A percentile compares a stretch with the other conserved stretches of the same genome.
phyloP scores from a whole-genome alignment of 495 filamentous ascomycete genomes.

The Xylaria telfairii region DNA sequence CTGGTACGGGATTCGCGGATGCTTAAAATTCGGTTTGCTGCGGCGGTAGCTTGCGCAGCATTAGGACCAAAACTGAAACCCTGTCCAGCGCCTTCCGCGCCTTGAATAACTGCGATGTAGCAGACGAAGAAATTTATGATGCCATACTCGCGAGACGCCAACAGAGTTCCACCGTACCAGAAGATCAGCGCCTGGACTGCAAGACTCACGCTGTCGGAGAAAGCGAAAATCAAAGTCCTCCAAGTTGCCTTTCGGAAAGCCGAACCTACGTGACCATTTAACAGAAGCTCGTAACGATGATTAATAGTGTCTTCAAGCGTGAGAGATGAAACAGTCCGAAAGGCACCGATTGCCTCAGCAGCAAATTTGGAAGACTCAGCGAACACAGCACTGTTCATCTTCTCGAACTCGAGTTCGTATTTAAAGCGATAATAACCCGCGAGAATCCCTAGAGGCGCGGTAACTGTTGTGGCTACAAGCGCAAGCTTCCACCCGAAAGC shows the following conservation, averaged over 20 bases:
- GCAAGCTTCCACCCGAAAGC: constrained; percentile 66
- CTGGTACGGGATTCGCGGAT: constrained; percentile 43
- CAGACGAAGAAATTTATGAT: constrained; percentile 50
- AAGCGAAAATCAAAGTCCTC: constrained; percentile 53
- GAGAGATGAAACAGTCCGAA: constrained; percentile 62
- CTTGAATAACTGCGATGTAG: constrained; percentile 57
- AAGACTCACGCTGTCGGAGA: constrained; percentile 49
- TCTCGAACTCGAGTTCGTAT: constrained; percentile 63
- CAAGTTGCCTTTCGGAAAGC: constrained; percentile 53
- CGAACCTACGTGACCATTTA: constrained; percentile 44
- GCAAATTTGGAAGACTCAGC: constrained; percentile 64
- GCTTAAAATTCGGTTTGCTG: constrained; percentile 52
- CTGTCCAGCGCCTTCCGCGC: constrained; percentile 52
- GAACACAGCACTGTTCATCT: constrained; percentile 62
- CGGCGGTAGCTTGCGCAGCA: constrained; percentile 53
- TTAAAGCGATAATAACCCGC: constrained; percentile 59
- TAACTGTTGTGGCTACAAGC: constrained; percentile 55
- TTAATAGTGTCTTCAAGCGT: constrained; percentile 62
- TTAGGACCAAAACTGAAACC: constrained; percentile 57
- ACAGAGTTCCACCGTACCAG: constrained; percentile 55
- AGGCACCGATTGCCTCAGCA: constrained; percentile 65
- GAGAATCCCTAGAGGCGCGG: constrained; percentile 53
- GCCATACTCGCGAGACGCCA: constrained; percentile 46
- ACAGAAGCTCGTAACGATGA: constrained; percentile 48
- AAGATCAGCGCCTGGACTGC: constrained; percentile 57